phyloP scores from a whole-genome alignment of 768 basidiomycete species.

The Dentipellis sp. region DNA sequence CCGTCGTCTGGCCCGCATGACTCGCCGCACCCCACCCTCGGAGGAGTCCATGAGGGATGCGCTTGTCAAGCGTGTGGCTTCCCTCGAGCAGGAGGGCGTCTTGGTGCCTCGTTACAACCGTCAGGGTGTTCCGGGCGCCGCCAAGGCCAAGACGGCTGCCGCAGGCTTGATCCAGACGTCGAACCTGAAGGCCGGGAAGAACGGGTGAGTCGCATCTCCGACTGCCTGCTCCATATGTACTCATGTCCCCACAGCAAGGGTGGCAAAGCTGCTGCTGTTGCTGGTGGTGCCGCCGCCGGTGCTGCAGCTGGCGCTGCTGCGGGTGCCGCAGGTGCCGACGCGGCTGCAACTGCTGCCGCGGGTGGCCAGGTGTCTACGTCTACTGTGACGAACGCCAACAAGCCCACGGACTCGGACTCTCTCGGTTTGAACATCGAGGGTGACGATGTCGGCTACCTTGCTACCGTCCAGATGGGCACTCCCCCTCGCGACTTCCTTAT shows the following conservation, averaged over 20 bases:
- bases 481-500: slow-evolving; percentile 32
- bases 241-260: neutral
- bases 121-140: neutral
- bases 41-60: slow-evolving; percentile 35
- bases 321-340: neutral
- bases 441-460: slow-evolving; percentile 44
- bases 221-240: too few relatives aligned
- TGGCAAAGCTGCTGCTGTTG: neutral
- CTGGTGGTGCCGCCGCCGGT: neutral
- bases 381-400: slow-evolving; percentile 31
- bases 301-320: neutral
- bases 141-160: neutral
- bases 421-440: slow-evolving; percentile 65
- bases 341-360: neutral
- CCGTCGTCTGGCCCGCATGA: slow-evolving; percentile 62
- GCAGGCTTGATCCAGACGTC: too few relatives aligned
- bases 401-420: slow-evolving; percentile 38
- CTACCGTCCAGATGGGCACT: slow-evolving; percentile 34
- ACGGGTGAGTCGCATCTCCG: too few relatives aligned
- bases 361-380: neutral
- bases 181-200: too few relatives aligned
- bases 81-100: neutral
- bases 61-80: slow-evolving; percentile 31
- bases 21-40: slow-evolving; percentile 43
- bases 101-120: slow-evolving; percentile 13